phyloP scores from a whole-genome alignment of 2,329 filamentous ascomycete genomes.

The Paraconiothyrium sp. region DNA sequence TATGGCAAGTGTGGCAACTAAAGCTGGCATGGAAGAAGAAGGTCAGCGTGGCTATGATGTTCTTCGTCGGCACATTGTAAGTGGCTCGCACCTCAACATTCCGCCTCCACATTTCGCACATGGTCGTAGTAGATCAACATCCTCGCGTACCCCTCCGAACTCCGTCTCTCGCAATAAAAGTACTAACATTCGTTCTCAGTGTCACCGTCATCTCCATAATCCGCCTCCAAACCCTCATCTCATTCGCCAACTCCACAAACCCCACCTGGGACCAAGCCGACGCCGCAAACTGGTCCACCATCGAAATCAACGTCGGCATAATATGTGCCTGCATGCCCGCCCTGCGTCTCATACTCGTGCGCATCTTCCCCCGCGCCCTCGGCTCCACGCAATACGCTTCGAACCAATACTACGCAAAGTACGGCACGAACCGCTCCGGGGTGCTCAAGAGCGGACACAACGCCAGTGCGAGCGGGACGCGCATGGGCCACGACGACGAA shows the following conservation, averaged over 20 bases:
- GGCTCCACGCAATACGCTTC: slow-evolving; percentile 39
- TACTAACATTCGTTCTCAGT: slow-evolving; percentile 29
- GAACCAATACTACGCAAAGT: slow-evolving; percentile 26
- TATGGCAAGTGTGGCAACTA: slow-evolving; percentile 40
- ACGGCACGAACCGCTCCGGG: slow-evolving; percentile 18
- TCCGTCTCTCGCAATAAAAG: too few relatives aligned
- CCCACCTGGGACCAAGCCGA: slow-evolving; percentile 53
- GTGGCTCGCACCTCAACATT: slow-evolving; percentile 11
- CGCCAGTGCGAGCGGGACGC: slow-evolving; percentile 14
- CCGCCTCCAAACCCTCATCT: slow-evolving; percentile 55
- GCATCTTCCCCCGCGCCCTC: slow-evolving; percentile 48
- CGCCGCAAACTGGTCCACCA: slow-evolving; percentile 53
- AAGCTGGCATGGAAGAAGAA: slow-evolving; percentile 45
- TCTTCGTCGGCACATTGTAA: slow-evolving; percentile 48
- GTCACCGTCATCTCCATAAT: slow-evolving; percentile 57
- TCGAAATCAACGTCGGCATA: slow-evolving; percentile 56
- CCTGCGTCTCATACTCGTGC: slow-evolving; percentile 52
- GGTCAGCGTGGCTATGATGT: slow-evolving; percentile 45
- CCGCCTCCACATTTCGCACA: background rate
- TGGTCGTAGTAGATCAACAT: too few relatives aligned
- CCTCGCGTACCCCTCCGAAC: too few relatives aligned
- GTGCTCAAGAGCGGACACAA: slow-evolving; percentile 12
- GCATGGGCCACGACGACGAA: background rate
- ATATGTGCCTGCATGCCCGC: slow-evolving; percentile 58
- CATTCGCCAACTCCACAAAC: slow-evolving; percentile 54